phyloP scores from a whole-genome alignment of 2,329 filamentous ascomycete species.

The Sporothrix brunneoviolacea region DNA sequence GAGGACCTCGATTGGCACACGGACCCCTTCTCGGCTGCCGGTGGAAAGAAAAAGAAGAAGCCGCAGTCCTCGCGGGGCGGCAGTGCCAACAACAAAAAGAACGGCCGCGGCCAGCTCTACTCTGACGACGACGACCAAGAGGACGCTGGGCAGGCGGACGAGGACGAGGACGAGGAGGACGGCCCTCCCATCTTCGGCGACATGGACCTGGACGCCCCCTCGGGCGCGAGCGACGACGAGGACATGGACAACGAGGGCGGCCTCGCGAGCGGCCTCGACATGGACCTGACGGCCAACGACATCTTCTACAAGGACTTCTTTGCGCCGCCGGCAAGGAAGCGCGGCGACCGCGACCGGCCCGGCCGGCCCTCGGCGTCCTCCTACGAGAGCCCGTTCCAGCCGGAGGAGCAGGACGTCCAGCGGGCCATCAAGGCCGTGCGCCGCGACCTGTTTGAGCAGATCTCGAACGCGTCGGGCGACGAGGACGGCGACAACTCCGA shows the following conservation, averaged over 20 bases:
- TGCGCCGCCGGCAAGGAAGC: constrained; percentile 71
- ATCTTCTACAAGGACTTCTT: constrained; percentile 93
- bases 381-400: constrained; percentile 45
- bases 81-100: constrained; percentile 3
- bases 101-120: constrained; percentile 6
- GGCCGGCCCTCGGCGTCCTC: constrained; percentile 43
- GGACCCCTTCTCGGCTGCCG: constrained; percentile 55
- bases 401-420: constrained; percentile 63
- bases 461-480: constrained; percentile 48
- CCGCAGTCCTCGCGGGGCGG: too few relatives aligned
- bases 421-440: constrained; percentile 76
- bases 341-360: constrained; percentile 42
- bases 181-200: constrained; percentile 79
- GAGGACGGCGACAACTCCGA: constrained; percentile 13
- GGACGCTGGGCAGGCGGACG: constrained; percentile 30
- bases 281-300: constrained; percentile 68
- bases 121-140: constrained; percentile 21
- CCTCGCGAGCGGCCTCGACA: constrained; percentile 21
- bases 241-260: constrained; percentile 49
- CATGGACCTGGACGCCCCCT: constrained; percentile 64
- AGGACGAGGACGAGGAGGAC: constrained; percentile 59
- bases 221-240: constrained; percentile 62
- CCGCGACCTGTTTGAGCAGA: constrained; percentile 82
- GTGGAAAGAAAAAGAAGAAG: constrained; percentile 19
- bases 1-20: constrained; percentile 74